Evolutionary conservation across 305 asterid genomes (phyloP), one percentile per base, ranked within the genome.

Genomic region (Stenogyne calaminthoides): DNA sequence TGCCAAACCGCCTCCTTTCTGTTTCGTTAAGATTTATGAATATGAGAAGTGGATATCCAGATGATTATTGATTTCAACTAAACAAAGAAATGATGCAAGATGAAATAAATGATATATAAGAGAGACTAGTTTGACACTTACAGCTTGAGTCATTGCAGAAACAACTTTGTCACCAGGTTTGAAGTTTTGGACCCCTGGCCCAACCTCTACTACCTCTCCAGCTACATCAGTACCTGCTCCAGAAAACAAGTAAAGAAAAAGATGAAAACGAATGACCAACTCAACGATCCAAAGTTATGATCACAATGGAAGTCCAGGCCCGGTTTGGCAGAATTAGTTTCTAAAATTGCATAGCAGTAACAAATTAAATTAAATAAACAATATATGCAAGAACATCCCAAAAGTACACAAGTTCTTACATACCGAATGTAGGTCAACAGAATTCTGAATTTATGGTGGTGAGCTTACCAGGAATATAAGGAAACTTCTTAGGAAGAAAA

Each of bases 101-200:
- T 44, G 42, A 25, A 25, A 27, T 12, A 44, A 36, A 44, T 11
- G 11, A 40, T 12, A 7, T n/a, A n/a, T 19, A 60, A 10, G 55
- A 6, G 6, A 44, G 57, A 49, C 9, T 29, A 29, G 11, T 73
- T 34, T 0, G n/a, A 58, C 64, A 75, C 90, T 71, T 73, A 92
- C 95, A 32, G 68, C 15, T 49, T 5, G 67, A 58, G 36, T 78
- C 71, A 83, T 75, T 57, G 59, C 51, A 6, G 91, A 82, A 63
- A 91, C 91, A 68, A 92, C 95, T 85, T 87, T 88, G 74, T 92
- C 97, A 5, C 95, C 96, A 0, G 84, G 80, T 78, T 89, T 90
- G 84, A 90, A 81, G 49, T 78, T 80, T 49, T 68, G 58, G 19
- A 90, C 96, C 9, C 85, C 91, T 47, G 84, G 44, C 65, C 98